Percentiles rank a stretch among this genome's conserved stretches.
Conservation (phyloP, 768 basidiomycete genomes). For the Russula sp. region DNA sequence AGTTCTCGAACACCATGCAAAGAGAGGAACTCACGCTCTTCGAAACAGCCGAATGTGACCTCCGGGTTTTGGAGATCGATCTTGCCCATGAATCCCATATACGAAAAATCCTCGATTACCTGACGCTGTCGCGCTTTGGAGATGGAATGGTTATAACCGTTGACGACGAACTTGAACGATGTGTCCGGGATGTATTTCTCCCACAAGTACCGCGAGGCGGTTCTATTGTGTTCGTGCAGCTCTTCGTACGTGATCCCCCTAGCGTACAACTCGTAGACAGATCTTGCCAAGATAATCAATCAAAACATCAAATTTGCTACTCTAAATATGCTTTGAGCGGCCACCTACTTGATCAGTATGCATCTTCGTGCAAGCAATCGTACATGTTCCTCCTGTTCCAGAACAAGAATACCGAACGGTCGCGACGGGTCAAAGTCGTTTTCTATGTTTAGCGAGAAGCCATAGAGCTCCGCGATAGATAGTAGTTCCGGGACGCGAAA, state of each 20-base stretch:
- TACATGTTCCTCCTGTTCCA: constrained; percentile 73
- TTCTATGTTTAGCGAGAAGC: constrained; percentile 50
- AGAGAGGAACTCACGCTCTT: constrained; percentile 87
- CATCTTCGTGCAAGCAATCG: constrained; percentile 69
- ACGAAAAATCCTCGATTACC: constrained; percentile 76
- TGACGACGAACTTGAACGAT: constrained; percentile 78
- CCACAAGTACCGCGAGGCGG: constrained; percentile 48
- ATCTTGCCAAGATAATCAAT: constrained; percentile 31
- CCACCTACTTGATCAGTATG: constrained; percentile 77
- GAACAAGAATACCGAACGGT: constrained; percentile 71
- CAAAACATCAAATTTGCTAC: neutral
- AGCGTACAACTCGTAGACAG: constrained; percentile 75
- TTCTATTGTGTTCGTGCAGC: constrained; percentile 56
- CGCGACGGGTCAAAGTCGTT: constrained; percentile 52
- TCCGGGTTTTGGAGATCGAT: constrained; percentile 82
- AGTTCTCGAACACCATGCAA: constrained; percentile 9
- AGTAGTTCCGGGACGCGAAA: constrained; percentile 82
- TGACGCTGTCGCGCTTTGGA: constrained; percentile 60
- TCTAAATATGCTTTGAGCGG: neutral
- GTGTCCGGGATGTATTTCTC: constrained; percentile 56
- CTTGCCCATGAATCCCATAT: constrained; percentile 78
- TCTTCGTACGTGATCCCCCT: constrained; percentile 66
- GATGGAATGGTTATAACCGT: constrained; percentile 72
- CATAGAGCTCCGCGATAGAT: constrained; percentile 72
- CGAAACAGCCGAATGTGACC: constrained; percentile 68